A percentile compares a stretch with the other conserved stretches of the same genome.
Evolutionary conservation across 495 filamentous ascomycete species (phyloP).

Genomic region (Apiosordaria backusii): DNA sequence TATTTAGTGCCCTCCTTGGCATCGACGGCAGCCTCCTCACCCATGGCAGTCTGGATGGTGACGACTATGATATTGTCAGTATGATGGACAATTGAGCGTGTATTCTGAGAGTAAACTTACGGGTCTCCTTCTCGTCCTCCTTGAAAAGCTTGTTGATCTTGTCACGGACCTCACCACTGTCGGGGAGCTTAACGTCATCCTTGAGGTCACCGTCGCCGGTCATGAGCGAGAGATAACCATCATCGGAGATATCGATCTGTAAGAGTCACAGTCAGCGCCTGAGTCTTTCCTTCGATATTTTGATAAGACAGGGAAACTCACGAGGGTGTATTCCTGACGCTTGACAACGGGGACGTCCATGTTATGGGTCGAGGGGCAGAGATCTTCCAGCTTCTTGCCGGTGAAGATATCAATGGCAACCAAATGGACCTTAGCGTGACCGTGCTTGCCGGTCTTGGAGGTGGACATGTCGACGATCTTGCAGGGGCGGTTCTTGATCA

Average conservation of each 20-base stretch:
- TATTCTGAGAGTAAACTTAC: too few relatives aligned
- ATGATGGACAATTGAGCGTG: too few relatives aligned
- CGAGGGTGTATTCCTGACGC: slow-evolving; percentile 89
- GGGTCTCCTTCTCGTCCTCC: slow-evolving; percentile 64
- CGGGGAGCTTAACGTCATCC: slow-evolving; percentile 92
- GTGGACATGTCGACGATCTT: slow-evolving; percentile 99
- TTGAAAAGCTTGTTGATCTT: slow-evolving; percentile 73
- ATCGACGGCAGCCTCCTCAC: slow-evolving; percentile 87
- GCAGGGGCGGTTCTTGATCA: slow-evolving; percentile 97
- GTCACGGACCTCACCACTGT: slow-evolving; percentile 79
- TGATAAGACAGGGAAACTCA: slow-evolving; percentile 47
- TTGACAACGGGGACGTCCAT: slow-evolving; percentile 96
- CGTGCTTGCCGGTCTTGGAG: slow-evolving; percentile 99
- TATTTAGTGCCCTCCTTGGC: slow-evolving; percentile 77
- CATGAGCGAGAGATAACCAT: slow-evolving; percentile 89
- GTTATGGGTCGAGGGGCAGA: slow-evolving; percentile 99
- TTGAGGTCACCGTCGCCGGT: slow-evolving; percentile 74
- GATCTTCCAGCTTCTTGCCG: slow-evolving; percentile 98
- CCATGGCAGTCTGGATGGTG: slow-evolving; percentile 90
- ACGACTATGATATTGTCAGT: slow-evolving; percentile 58
- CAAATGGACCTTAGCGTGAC: slow-evolving; percentile 99
- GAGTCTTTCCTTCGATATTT: neutral
- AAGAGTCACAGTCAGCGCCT: slow-evolving; percentile 10
- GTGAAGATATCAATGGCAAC: slow-evolving; percentile 99
- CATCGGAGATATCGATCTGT: slow-evolving; percentile 88